phyloP scores from a whole-genome alignment of 225 moss, liverwort and hornwort genomes.

The Marchantia paleacea region DNA sequence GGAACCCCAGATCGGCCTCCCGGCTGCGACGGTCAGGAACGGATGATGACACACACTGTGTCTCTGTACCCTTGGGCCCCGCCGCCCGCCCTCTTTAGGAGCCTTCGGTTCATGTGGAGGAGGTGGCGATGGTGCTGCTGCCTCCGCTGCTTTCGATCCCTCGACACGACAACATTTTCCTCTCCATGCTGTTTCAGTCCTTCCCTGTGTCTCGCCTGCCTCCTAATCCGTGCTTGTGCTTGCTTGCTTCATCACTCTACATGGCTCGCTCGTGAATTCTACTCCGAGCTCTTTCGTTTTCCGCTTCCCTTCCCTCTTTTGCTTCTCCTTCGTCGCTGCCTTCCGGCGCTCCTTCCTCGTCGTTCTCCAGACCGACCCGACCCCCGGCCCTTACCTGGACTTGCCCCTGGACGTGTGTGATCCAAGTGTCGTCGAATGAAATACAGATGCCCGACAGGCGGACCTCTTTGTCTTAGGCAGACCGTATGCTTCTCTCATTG shows the following conservation, averaged over 20 bases:
- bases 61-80: too few relatives aligned
- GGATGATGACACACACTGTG: too few relatives aligned
- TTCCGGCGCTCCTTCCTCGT: background rate
- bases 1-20: too few relatives aligned
- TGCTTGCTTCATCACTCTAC: background rate
- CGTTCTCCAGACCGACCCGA: too few relatives aligned
- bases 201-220: background rate
- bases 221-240: background rate
- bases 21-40: too few relatives aligned
- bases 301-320: background rate
- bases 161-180: too few relatives aligned
- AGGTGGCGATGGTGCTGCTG: too few relatives aligned
- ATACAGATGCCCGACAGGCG: background rate
- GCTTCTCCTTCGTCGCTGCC: background rate
- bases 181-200: too few relatives aligned
- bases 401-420: background rate
- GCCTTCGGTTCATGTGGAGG: too few relatives aligned
- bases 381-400: background rate
- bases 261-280: conserved; percentile 3
- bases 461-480: background rate
- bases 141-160: too few relatives aligned
- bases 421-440: background rate
- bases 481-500: background rate
- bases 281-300: background rate
- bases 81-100: too few relatives aligned